phyloP scores from a whole-genome alignment of 2,329 filamentous ascomycete species.

The Alternaria solani region DNA sequence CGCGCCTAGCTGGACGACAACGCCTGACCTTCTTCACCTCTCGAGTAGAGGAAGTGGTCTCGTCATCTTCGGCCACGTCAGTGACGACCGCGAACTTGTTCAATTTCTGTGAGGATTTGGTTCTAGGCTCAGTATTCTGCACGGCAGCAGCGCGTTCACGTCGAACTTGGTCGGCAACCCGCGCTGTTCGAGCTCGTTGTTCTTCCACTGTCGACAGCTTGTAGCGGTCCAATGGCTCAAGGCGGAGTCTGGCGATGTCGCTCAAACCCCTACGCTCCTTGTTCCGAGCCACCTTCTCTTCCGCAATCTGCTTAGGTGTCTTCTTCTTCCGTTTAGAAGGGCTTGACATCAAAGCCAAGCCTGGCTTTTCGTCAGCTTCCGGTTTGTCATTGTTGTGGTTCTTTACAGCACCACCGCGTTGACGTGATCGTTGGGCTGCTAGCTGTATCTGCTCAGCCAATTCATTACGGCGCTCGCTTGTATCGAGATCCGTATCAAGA shows the following conservation, averaged over 20 bases:
- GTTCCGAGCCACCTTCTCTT: conserved; percentile 1
- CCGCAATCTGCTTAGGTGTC: not conserved
- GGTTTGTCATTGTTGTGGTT: not conserved
- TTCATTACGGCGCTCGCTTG: not conserved
- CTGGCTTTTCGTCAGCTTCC: not conserved
- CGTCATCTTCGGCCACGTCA: not conserved
- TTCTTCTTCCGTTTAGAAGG: not conserved
- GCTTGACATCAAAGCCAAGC: not conserved
- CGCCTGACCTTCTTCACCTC: not conserved
- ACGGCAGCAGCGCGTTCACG: not conserved
- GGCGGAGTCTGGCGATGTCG: not conserved
- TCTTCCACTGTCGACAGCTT: not conserved
- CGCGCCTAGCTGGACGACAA: not conserved
- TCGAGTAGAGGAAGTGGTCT: not conserved
- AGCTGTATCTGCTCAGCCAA: not conserved
- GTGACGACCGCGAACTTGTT: not conserved
- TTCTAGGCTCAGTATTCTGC: not conserved
- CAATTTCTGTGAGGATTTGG: not conserved
- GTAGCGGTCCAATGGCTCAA: not conserved
- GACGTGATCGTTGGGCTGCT: not conserved
- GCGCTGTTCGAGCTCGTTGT: not conserved
- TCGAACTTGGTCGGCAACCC: not conserved
- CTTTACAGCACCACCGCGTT: not conserved
- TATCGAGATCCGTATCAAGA: not conserved
- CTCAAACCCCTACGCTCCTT: not conserved